These are phyloP conservation scores for Myxozyma melibiosi DNA, from an alignment of 805 yeast species.

Conservation along the genomic window DNA sequence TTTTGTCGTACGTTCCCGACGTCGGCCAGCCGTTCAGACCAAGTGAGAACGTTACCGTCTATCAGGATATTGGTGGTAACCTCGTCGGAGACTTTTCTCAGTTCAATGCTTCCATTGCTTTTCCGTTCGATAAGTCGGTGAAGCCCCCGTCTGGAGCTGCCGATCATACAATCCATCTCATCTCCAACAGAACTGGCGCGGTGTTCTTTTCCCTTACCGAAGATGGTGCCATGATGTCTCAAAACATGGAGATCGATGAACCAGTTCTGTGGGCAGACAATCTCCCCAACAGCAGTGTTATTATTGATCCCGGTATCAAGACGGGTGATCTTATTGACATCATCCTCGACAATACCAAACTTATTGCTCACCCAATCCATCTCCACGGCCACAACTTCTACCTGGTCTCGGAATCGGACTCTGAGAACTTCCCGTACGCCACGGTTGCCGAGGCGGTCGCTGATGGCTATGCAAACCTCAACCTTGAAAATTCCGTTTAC, in stretches of 20 bases:
- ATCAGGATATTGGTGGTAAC: constrained; percentile 8
- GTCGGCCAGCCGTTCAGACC: neutral
- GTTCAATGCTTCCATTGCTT: constrained; percentile 1
- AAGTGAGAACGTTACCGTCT: neutral
- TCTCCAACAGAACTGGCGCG: neutral
- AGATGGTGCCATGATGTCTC: constrained; percentile 5
- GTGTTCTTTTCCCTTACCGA: neutral
- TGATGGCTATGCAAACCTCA: neutral
- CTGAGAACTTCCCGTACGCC: constrained; percentile 36
- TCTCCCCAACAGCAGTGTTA: neutral
- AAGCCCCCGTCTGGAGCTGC: constrained; percentile 8
- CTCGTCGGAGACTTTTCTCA: neutral
- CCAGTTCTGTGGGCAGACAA: constrained; percentile 4
- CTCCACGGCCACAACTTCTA: constrained; percentile 74
- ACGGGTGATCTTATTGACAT: constrained; percentile 58
- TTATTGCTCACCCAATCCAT: constrained; percentile 78
- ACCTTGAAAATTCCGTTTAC: neutral
- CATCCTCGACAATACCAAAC: constrained; percentile 75
- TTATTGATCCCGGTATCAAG: constrained; percentile 8
- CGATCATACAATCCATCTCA: constrained; percentile 1
- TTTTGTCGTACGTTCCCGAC: constrained; percentile 7
- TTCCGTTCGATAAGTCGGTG: neutral
- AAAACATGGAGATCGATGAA: neutral
- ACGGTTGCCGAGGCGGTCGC: constrained; percentile 50
- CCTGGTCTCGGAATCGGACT: constrained; percentile 52